Percentiles rank a stretch among this genome's conserved stretches.
phyloP scores from a whole-genome alignment of 2,329 filamentous ascomycete genomes.

The Trematosphaeria pertusa region DNA sequence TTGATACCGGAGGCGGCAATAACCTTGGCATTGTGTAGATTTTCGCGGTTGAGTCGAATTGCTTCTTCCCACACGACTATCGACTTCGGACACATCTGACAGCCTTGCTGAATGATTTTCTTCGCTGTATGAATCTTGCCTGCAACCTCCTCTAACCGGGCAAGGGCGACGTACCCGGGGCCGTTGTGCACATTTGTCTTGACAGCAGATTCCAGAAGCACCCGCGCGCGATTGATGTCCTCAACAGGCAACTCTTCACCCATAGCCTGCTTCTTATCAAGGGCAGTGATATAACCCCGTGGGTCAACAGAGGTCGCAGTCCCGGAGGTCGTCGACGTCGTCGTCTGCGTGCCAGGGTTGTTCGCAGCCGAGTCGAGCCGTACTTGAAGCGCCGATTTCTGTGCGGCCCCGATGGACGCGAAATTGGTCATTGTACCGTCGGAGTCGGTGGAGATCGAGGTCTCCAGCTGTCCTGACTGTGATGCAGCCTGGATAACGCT shows the following conservation, averaged over 20 bases:
- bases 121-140: slow-evolving; percentile 90
- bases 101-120: slow-evolving; percentile 86
- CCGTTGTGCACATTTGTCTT: slow-evolving; percentile 96
- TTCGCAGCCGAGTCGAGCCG: slow-evolving; percentile 84
- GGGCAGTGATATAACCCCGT: slow-evolving; percentile 92
- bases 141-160: slow-evolving; percentile 88
- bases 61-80: slow-evolving; percentile 97
- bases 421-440: slow-evolving; percentile 98
- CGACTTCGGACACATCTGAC: slow-evolving; percentile 88
- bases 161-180: slow-evolving; percentile 94
- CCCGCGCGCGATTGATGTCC: slow-evolving; percentile 91
- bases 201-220: slow-evolving; percentile 93
- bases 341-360: slow-evolving; percentile 67
- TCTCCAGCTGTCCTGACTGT: slow-evolving; percentile 81
- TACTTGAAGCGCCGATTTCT: slow-evolving; percentile 96
- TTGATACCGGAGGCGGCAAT: slow-evolving; percentile 94
- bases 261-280: slow-evolving; percentile 80
- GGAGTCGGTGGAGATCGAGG: slow-evolving; percentile 71
- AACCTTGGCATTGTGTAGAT: slow-evolving; percentile 91
- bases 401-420: slow-evolving; percentile 92
- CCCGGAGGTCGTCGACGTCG: slow-evolving; percentile 64
- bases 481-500: slow-evolving; percentile 89
- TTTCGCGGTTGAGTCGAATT: slow-evolving; percentile 78
- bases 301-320: slow-evolving; percentile 92
- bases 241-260: slow-evolving; percentile 80